Evolutionary conservation across 2,329 filamentous ascomycete species (phyloP), one percentile per base, ranked within the genome.

Genomic region (Paramyrothecium sp.): DNA sequence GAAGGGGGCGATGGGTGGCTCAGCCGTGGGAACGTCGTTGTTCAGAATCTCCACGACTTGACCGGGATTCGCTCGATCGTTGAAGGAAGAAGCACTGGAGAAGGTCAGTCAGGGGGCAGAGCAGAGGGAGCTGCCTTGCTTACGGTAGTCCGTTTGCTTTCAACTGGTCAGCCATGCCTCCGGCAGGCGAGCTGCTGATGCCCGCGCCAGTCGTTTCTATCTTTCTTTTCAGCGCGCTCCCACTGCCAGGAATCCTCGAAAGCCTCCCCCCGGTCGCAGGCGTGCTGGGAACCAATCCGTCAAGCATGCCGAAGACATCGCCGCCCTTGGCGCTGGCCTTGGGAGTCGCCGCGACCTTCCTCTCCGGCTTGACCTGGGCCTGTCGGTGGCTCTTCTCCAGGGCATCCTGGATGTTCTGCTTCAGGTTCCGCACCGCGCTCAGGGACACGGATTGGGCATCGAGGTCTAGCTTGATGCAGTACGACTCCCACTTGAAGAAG

Each of bases 401-500:
- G 41, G 85, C 82, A 67, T 97, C 92, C 69, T 94, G 92, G 8
- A 97, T 82, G 67, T 91, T 89, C 69, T 92, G 90, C 73, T 97
- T 97, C 71, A 99, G 89, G 56, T 87, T 85, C 48, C 89, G 84
- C 50, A 91, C 84, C 0, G 84, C 89, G 41, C 89, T 84, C 47
- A 96, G 80, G 51, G 89, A 85, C 11, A 76, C 57, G 60, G 91
- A 76, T 60, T 88, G 87, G 57, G 92, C 89, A 56, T 96, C 91
- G 51, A 86, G 78, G 22, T 93, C 91, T 88, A 98, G 92, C 75
- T 94, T 96, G 71, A 99, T 89, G 73, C 90, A 93, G 80, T 97
- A 98, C 1, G 92, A 94, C 74, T 99, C 95, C 95, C 95, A 99
- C 81, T 98, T 98, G 85, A 92, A 97, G 75, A 92, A 97, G 23